A percentile compares a stretch with the other conserved stretches of the same genome.
Evolutionary conservation across 164 flowering plant species (phyloP).

Genomic region (Stephania japonica): DNA sequence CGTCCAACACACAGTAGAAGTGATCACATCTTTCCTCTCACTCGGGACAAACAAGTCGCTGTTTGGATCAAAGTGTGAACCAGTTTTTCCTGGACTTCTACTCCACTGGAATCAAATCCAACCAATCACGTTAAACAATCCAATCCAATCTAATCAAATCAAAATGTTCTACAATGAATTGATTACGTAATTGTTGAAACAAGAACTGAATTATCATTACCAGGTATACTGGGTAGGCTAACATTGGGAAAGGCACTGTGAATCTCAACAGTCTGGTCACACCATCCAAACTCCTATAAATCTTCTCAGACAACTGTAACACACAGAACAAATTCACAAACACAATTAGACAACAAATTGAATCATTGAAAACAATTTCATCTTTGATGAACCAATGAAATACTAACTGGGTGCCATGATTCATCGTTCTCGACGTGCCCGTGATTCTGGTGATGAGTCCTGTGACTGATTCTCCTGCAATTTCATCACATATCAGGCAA

Average conservation of each 20-base stretch:
- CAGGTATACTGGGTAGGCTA: conserved; percentile 70
- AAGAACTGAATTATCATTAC: conserved; percentile 21
- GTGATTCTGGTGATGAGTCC: conserved; percentile 59
- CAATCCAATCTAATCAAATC: not conserved
- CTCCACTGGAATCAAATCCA: conserved; percentile 36
- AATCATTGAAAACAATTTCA: not conserved
- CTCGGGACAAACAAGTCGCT: conserved; percentile 52
- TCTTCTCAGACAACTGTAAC: conserved; percentile 54
- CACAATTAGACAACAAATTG: not conserved
- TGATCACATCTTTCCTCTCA: conserved; percentile 53
- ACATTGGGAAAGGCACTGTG: conserved; percentile 57
- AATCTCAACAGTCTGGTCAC: conserved; percentile 36
- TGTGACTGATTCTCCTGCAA: conserved; percentile 58
- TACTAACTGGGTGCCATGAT: conserved; percentile 45
- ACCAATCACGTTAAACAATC: not conserved
- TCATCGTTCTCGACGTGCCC: conserved; percentile 53
- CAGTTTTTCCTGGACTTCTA: conserved; percentile 65
- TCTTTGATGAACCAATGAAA: not conserved
- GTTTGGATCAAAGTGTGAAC: conserved; percentile 55
- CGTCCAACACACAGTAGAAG: conserved; percentile 52
- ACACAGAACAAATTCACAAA: not conserved
- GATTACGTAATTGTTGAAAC: not conserved
- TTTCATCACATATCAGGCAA: conserved; percentile 2
- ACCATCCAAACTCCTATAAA: conserved; percentile 42
- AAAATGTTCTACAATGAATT: not conserved